Evolutionary conservation across 306 rosid genomes (phyloP).

Genomic region (Aeschynomene evenia): DNA sequence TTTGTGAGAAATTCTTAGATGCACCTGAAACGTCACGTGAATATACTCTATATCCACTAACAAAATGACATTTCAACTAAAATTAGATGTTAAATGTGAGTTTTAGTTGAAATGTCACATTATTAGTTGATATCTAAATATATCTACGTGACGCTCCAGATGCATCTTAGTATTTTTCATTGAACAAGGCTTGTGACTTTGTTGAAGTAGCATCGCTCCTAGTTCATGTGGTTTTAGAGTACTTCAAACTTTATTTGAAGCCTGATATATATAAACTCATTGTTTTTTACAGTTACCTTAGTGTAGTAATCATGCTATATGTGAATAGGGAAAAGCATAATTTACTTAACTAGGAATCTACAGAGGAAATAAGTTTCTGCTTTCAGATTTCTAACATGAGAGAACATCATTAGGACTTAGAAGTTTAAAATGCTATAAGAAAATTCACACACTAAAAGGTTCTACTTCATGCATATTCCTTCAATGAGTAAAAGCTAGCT

Average conservation of each 20-base stretch:
- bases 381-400: slow-evolving; percentile 1
- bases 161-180: no score
- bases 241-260: not conserved
- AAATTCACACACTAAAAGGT: not conserved
- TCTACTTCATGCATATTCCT: not conserved
- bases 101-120: no score
- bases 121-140: no score
- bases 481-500: slow-evolving; percentile 58
- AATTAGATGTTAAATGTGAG: no score
- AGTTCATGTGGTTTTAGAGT: not conserved
- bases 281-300: not conserved
- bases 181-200: not conserved
- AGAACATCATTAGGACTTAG: not conserved
- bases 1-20: no score
- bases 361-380: not conserved
- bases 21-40: no score
- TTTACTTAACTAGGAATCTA: not conserved
- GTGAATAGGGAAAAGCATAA: not conserved
- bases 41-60: no score
- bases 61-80: no score
- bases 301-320: not conserved
- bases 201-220: not conserved
- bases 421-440: not conserved
- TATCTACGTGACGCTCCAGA: no score
- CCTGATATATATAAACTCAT: not conserved